A percentile compares a stretch with the other conserved stretches of the same genome.
Conservation (phyloP, 2,329 filamentous ascomycete species). For the Hyphodiscus sp. region DNA sequence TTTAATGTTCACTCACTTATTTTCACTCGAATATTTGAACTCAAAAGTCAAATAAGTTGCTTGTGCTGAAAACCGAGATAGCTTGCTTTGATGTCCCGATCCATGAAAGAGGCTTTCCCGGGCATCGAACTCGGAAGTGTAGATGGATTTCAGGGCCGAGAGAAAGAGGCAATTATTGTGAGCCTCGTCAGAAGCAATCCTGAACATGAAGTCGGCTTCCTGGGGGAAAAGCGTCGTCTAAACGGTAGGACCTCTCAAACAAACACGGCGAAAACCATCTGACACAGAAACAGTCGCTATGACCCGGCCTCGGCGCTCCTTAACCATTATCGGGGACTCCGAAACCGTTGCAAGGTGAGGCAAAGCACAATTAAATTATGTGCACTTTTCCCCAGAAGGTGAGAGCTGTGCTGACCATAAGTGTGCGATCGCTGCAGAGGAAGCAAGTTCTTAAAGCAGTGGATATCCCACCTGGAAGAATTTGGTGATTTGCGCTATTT, state of each 20-base stretch:
- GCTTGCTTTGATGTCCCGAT: slow-evolving; percentile 67
- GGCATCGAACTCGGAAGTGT: slow-evolving; percentile 93
- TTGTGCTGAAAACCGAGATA: slow-evolving; percentile 30
- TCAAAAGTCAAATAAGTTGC: background rate
- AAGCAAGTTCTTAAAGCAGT: slow-evolving; percentile 75
- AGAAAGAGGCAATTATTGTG: slow-evolving; percentile 92
- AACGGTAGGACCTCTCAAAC: slow-evolving; percentile 62
- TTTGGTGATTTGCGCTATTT: slow-evolving; percentile 87
- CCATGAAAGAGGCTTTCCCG: slow-evolving; percentile 73
- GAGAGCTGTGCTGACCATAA: slow-evolving; percentile 21
- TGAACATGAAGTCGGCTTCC: slow-evolving; percentile 82
- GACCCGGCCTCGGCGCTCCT: slow-evolving; percentile 85
- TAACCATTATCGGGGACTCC: slow-evolving; percentile 88
- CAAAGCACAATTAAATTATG: slow-evolving; percentile 11
- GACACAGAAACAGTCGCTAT: slow-evolving; percentile 65
- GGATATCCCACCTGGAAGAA: slow-evolving; percentile 90
- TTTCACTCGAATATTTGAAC: background rate
- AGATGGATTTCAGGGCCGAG: slow-evolving; percentile 93
- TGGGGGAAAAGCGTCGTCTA: slow-evolving; percentile 83
- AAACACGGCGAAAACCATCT: slow-evolving; percentile 5
- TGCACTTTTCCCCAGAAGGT: slow-evolving; percentile 1
- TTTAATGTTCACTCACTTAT: background rate
- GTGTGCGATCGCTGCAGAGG: slow-evolving; percentile 49
- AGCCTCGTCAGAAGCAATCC: slow-evolving; percentile 90
- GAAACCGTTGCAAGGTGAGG: slow-evolving; percentile 77